Conservation (phyloP, 345 rosid species). For the Pseudoturritis turrita region DNA sequence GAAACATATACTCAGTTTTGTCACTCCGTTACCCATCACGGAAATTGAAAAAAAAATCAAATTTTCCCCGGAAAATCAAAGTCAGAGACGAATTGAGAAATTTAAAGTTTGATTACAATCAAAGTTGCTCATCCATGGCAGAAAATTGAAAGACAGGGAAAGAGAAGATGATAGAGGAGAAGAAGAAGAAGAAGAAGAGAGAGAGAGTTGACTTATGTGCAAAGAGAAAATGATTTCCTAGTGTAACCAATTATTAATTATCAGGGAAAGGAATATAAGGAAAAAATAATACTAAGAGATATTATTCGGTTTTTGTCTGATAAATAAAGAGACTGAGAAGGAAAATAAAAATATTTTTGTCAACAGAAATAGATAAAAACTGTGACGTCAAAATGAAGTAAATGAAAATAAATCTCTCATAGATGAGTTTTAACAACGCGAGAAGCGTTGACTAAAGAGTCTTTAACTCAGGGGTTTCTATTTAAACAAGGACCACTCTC, state of each 20-base stretch:
- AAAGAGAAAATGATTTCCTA: not conserved
- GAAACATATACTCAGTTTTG: conserved; percentile 69
- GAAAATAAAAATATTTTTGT: not conserved
- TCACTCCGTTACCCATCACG: conserved; percentile 73
- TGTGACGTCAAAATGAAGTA: conserved; percentile 18
- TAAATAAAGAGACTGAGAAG: not conserved
- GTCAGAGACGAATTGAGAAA: conserved; percentile 3
- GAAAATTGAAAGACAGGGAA: not conserved
- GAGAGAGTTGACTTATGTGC: conserved; percentile 61
- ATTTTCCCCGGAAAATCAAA: not conserved
- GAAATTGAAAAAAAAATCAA: not conserved
- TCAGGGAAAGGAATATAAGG: conserved; percentile 1
- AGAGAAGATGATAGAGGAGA: conserved; percentile 14
- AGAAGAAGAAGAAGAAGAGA: conserved; percentile 16
- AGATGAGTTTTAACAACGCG: not conserved
- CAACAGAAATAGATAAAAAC: not conserved
- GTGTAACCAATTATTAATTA: not conserved
- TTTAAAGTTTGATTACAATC: not conserved
- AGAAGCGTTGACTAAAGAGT: conserved; percentile 25
- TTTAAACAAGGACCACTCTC: conserved; percentile 19
- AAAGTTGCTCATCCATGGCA: conserved; percentile 2
- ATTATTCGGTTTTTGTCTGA: conserved; percentile 13
- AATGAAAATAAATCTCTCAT: not conserved
- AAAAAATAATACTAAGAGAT: not conserved
- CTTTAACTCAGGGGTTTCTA: conserved; percentile 21